Evolutionary conservation across 768 basidiomycete genomes (phyloP).

Genomic region (Butyriboletus loyo): DNA sequence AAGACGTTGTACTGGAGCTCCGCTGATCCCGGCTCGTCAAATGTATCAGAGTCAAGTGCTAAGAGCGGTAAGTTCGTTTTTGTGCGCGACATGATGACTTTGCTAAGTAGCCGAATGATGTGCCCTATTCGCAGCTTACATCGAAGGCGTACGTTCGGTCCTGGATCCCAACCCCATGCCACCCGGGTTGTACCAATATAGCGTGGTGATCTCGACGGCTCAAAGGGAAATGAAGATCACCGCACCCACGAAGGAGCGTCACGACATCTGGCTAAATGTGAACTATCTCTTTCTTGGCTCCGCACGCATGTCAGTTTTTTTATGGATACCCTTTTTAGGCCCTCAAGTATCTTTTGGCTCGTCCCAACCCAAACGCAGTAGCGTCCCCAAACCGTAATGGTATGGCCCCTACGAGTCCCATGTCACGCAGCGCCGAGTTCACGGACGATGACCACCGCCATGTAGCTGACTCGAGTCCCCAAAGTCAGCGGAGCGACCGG

Average conservation of each 20-base stretch:
- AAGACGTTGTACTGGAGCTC: constrained; percentile 98
- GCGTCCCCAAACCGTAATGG: constrained; percentile 30
- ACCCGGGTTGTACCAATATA: constrained; percentile 89
- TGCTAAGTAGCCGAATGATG: constrained; percentile 1
- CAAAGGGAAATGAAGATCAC: constrained; percentile 98
- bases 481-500: constrained; percentile 69
- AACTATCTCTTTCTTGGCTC: constrained; percentile 26
- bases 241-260: constrained; percentile 91
- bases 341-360: constrained; percentile 82
- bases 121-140: constrained; percentile 61
- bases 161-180: constrained; percentile 96
- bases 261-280: constrained; percentile 96
- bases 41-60: constrained; percentile 87
- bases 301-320: constrained; percentile 6
- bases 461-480: constrained; percentile 54
- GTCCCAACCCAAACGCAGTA: constrained; percentile 45
- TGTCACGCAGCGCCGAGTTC: constrained; percentile 40
- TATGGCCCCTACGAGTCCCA: constrained; percentile 46
- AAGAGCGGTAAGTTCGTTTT: constrained; percentile 80
- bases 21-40: constrained; percentile 85
- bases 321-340: constrained; percentile 50
- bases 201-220: constrained; percentile 87
- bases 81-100: constrained; percentile 6
- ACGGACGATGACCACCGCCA: constrained; percentile 54
- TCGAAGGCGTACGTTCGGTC: constrained; percentile 89